Evolutionary conservation across 371 early-diverging fungal species (phyloP).

Genomic region (Amoeboradix gromovi): DNA sequence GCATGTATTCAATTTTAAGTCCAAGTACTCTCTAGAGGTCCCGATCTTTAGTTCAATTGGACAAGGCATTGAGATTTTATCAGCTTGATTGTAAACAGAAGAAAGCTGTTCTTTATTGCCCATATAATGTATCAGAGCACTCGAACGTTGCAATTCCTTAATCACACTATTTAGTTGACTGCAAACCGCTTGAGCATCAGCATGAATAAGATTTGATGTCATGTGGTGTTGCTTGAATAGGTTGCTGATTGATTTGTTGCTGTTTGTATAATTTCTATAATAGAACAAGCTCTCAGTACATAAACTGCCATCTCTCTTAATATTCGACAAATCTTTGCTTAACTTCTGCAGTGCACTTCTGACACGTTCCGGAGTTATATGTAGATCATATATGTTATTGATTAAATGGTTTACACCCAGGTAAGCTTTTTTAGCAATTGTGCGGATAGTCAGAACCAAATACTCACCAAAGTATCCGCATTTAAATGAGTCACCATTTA

Average conservation of each 20-base stretch:
- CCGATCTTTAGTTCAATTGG: not conserved
- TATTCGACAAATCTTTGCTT: not conserved
- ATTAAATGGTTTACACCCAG: not conserved
- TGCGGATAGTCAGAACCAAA: not conserved
- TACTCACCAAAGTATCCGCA: not conserved
- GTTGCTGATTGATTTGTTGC: not conserved
- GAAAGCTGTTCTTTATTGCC: not conserved
- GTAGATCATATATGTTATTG: not conserved
- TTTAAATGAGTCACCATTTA: not conserved
- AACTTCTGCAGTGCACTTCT: not conserved
- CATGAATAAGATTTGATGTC: not conserved
- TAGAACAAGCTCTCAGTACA: not conserved
- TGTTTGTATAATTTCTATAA: not conserved
- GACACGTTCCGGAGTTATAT: not conserved
- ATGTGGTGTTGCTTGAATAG: not conserved
- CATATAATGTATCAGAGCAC: not conserved
- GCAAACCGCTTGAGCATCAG: not conserved
- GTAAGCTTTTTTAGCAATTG: not conserved
- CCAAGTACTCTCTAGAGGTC: not conserved
- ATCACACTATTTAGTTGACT: not conserved
- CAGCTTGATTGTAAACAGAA: too few relatives aligned
- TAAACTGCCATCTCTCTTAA: not conserved
- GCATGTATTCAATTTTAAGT: not conserved
- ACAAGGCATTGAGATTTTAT: not conserved
- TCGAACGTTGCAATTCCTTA: not conserved